A percentile compares a stretch with the other conserved stretches of the same genome.
phyloP scores from a whole-genome alignment of 2,329 filamentous ascomycete species.

The Trichophyton benhamiae region DNA sequence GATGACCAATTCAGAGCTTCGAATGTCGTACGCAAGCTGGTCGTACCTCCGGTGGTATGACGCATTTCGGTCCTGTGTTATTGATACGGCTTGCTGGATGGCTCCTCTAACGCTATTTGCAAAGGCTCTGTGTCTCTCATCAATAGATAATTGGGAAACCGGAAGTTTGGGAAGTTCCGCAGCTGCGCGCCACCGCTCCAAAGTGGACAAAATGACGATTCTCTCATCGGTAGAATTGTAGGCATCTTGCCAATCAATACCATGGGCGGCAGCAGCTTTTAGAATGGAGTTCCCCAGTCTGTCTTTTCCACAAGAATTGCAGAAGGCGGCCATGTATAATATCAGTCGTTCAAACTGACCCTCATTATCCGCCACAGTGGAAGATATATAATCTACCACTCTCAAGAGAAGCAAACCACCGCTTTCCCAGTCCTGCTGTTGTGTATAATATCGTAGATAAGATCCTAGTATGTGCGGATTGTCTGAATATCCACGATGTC shows the following conservation, averaged over 20 bases:
- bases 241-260: conserved; percentile 23
- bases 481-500: conserved; percentile 27
- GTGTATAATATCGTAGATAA: conserved; percentile 29
- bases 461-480: conserved; percentile 26
- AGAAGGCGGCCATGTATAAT: conserved; percentile 29
- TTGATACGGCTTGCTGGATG: background rate
- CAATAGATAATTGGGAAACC: background rate
- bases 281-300: conserved; percentile 24
- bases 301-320: conserved; percentile 24
- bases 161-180: conserved; percentile 11
- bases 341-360: conserved; percentile 24
- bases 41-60: background rate
- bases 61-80: background rate
- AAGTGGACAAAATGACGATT: conserved; percentile 11
- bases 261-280: conserved; percentile 25
- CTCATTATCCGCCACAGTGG: conserved; percentile 11
- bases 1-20: conserved; percentile 2
- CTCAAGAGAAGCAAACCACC: conserved; percentile 24
- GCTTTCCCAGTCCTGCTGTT: conserved; percentile 27
- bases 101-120: background rate
- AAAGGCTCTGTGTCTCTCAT: conserved; percentile 1
- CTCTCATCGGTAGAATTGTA: conserved; percentile 20
- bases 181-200: conserved; percentile 22
- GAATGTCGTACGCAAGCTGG: background rate
- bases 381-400: conserved; percentile 25